phyloP scores from a whole-genome alignment of 208 protist species.

The Acanthamoeba lugdunensis region DNA sequence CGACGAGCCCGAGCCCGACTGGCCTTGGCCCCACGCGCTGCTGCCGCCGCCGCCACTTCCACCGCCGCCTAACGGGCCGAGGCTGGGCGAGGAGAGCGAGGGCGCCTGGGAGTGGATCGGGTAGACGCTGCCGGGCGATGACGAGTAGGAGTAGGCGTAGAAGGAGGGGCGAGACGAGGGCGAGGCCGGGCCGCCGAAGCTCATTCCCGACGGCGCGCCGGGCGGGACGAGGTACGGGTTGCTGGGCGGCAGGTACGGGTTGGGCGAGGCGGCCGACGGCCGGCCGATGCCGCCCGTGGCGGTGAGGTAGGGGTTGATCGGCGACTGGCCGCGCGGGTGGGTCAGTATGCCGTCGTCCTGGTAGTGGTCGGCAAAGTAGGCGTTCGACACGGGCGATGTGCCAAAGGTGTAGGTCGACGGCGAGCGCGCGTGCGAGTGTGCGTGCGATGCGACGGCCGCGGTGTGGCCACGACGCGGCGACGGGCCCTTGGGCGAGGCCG shows the following conservation, averaged over 20 bases:
- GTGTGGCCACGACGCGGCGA: too few species aligned
- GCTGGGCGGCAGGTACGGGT: background rate
- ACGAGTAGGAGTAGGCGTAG: slow-evolving; percentile 45
- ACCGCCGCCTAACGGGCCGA: background rate
- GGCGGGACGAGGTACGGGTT: too few species aligned
- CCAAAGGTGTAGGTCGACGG: slow-evolving; percentile 36
- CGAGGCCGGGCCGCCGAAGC: background rate
- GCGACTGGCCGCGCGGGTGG: background rate
- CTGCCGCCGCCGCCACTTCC: too few species aligned
- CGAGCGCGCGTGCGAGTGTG: background rate
- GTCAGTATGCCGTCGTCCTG: slow-evolving; percentile 9
- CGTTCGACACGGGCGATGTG: slow-evolving; percentile 8
- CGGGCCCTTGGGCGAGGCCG: too few species aligned
- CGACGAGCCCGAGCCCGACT: background rate
- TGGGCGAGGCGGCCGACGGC: background rate
- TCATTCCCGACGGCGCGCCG: too few species aligned
- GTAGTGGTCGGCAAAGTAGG: slow-evolving; percentile 29
- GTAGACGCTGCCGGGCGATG: slow-evolving; percentile 17
- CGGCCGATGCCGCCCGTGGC: background rate
- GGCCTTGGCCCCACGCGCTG: too few species aligned
- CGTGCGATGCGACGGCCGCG: too few species aligned
- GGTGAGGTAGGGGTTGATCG: background rate
- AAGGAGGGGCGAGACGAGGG: background rate
- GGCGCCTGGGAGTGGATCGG: background rate
- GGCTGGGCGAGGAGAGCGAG: background rate